Evolutionary conservation across 2,329 filamentous ascomycete species (phyloP), one percentile per base, ranked within the genome.

Genomic region (Fusarium incarnatum): DNA sequence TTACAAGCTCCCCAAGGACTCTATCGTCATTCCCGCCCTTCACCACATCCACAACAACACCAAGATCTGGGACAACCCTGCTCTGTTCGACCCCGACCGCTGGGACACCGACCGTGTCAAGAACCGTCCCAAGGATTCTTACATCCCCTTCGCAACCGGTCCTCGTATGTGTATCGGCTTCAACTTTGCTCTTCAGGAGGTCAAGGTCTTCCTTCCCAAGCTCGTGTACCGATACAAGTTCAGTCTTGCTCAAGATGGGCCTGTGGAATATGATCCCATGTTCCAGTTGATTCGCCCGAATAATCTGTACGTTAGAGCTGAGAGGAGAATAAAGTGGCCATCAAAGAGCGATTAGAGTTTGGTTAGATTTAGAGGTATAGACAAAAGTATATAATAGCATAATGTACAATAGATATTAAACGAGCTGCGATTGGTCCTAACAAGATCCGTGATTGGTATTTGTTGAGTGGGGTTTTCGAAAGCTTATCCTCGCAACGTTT

Each of bases 131-230:
- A 82, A 82, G 30, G 83, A 81, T 3, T 79, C 84, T 0, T 91
- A 90, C 70, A 80, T 86, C 6, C 89, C 89, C 0, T 91, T 91
- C 67, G 88, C 85, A 0, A 79, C 83, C 0, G 89, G 89, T 0
- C 84, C 81, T 0, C 80, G 89, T 2, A 84, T 84, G 79, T 91
- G 89, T 65, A 87, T 91, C 58, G 89, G 88, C 0, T 90, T 89
- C 82, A 90, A 89, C 77, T 89, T 90, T 75, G 88, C 88, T 0
- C 78, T 90, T 9, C 83, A 85, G 62, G 87, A 91, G 76, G 81
- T 89, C 62, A 89, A 89, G 79, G 81, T 89, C 6, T 84, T 88
- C 70, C 41, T 91, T 67, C 80, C 83, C 2, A 87, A 89, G 79
- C 77, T 91, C 40, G 77, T 90, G 4, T 90, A 84, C 60, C 81